These are phyloP conservation scores for Juncus inflexus DNA, from an alignment of 176 grass and related monocot species.

Conservation along the genomic window DNA sequence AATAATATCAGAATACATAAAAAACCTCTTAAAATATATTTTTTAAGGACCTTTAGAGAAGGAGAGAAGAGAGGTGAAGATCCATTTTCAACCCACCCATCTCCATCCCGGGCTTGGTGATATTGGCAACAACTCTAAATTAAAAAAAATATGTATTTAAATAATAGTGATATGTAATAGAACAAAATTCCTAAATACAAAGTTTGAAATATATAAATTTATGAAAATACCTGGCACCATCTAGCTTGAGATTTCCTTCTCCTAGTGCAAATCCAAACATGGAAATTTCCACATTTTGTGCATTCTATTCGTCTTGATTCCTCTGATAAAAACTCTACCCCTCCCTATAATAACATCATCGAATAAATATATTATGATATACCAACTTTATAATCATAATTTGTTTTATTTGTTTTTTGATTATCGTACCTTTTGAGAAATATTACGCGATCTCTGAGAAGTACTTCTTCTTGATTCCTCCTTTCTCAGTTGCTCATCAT, in stretches of 20 bases:
- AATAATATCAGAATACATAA: background rate
- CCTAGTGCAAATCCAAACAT: conserved; percentile 97
- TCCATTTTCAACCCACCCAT: conserved; percentile 94
- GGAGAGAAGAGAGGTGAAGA: conserved; percentile 41
- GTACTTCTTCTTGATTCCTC: conserved; percentile 67
- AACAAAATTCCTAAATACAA: background rate
- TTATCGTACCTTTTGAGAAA: conserved; percentile 64
- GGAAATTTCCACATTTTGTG: conserved; percentile 94
- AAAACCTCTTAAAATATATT: conserved; percentile 1
- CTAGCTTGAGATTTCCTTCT: conserved; percentile 88
- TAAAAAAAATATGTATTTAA: conserved; percentile 6
- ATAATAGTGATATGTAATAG: conserved; percentile 3
- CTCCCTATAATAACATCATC: conserved; percentile 42
- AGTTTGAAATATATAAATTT: background rate
- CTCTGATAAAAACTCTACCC: conserved; percentile 78
- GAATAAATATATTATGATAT: background rate
- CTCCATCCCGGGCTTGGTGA: conserved; percentile 96
- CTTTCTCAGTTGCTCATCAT: conserved; percentile 87
- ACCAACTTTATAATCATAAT: background rate
- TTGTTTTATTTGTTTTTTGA: background rate
- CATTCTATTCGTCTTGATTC: conserved; percentile 97
- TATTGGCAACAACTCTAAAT: conserved; percentile 73
- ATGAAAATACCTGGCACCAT: conserved; percentile 72
- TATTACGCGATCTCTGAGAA: conserved; percentile 46
- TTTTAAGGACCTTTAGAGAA: conserved; percentile 53